phyloP scores from a whole-genome alignment of 2,329 filamentous ascomycete genomes.

The Pyricularia grisea region DNA sequence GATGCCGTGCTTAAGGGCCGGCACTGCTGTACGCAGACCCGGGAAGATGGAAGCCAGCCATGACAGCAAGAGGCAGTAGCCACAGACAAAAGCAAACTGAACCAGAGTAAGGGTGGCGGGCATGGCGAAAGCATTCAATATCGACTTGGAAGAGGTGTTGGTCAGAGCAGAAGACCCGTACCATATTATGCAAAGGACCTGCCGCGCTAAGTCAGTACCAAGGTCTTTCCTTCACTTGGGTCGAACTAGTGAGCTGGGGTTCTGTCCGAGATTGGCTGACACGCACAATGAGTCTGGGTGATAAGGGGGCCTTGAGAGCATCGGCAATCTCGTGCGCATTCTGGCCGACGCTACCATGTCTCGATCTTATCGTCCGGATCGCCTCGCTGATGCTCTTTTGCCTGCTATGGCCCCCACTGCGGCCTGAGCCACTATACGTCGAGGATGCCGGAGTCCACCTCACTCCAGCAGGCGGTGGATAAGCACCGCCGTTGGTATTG shows the following conservation, averaged over 20 bases:
- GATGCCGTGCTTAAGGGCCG: constrained; percentile 76
- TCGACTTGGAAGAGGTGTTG: constrained; percentile 96
- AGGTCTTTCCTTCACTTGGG: not conserved
- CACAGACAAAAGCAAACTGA: constrained; percentile 88
- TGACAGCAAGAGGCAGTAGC: constrained; percentile 74
- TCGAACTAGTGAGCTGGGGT: not conserved
- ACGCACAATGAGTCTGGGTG: constrained; percentile 75
- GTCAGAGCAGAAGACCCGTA: constrained; percentile 92
- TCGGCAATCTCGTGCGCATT: constrained; percentile 92
- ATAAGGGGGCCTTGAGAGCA: constrained; percentile 82
- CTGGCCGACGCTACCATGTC: constrained; percentile 79
- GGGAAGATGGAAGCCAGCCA: constrained; percentile 68
- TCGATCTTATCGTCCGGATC: constrained; percentile 69
- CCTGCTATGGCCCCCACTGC: constrained; percentile 43
- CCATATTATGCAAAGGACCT: constrained; percentile 85
- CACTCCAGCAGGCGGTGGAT: not conserved
- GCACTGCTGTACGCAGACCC: constrained; percentile 57
- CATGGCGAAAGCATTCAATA: constrained; percentile 82
- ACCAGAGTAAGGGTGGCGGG: constrained; percentile 86
- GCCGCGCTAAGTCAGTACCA: constrained; percentile 7
- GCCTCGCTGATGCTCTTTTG: constrained; percentile 88
- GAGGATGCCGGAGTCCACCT: constrained; percentile 7
- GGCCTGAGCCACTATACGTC: constrained; percentile 20
- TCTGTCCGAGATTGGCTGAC: not conserved
- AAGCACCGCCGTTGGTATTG: constrained; percentile 11